Conservation (phyloP, 192 early-diverging fungal species). For the Cetraspora pellucida region DNA sequence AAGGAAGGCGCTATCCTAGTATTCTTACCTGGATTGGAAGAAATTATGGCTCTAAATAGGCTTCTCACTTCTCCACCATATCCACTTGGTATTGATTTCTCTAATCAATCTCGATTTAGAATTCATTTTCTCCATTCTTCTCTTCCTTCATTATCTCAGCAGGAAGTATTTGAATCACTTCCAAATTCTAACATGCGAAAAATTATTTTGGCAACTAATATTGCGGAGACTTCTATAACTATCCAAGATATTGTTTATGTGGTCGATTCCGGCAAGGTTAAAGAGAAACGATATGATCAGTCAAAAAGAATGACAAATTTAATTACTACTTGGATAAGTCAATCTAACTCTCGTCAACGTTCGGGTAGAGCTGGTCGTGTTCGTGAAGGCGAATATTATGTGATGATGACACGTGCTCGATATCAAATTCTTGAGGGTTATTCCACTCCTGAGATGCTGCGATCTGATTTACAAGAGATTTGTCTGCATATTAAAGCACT, state of each 20-base stretch:
- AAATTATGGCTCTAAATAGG: conserved; percentile 57
- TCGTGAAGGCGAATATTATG: conserved; percentile 54
- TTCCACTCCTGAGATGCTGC: conserved; percentile 60
- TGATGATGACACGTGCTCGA: conserved; percentile 52
- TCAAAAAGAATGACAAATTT: conserved; percentile 47
- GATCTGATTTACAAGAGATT: conserved; percentile 54
- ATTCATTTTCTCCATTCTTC: conserved; percentile 64
- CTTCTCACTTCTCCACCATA: conserved; percentile 48
- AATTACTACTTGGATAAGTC: conserved; percentile 53
- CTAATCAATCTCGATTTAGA: conserved; percentile 50
- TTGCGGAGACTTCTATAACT: conserved; percentile 78
- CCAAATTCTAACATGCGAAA: conserved; percentile 55
- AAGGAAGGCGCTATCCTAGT: conserved; percentile 68
- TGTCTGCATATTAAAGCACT: conserved; percentile 55
- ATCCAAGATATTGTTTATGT: conserved; percentile 73
- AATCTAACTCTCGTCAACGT: conserved; percentile 60
- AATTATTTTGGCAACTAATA: conserved; percentile 70
- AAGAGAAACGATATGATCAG: conserved; percentile 58
- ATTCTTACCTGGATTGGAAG: conserved; percentile 71
- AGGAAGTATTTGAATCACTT: conserved; percentile 60
- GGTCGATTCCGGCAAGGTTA: conserved; percentile 69
- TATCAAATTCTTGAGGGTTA: conserved; percentile 50
- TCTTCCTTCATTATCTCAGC: conserved; percentile 61
- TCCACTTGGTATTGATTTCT: conserved; percentile 50
- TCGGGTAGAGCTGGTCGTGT: conserved; percentile 65